Conservation (phyloP, 257 asterid genomes). For the Solanum chilense region DNA sequence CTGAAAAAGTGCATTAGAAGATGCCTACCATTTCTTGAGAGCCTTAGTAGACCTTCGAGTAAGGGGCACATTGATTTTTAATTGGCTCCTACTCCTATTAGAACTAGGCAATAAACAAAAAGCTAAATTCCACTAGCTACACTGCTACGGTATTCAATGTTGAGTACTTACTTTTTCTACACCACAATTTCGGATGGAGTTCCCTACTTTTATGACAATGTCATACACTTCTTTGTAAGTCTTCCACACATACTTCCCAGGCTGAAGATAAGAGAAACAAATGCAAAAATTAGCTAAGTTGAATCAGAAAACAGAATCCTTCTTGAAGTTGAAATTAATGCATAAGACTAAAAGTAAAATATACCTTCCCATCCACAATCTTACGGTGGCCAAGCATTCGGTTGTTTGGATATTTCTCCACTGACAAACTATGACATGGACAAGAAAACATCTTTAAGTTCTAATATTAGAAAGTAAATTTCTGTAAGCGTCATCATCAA, state of each 20-base stretch:
- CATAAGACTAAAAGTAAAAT: background rate
- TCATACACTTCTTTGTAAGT: conserved; percentile 80
- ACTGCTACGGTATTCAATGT: background rate
- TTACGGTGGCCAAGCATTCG: conserved; percentile 88
- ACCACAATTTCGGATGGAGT: conserved; percentile 71
- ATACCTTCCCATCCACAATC: conserved; percentile 75
- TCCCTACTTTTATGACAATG: conserved; percentile 64
- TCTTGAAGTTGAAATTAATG: background rate
- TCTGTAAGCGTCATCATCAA: background rate
- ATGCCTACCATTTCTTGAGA: background rate
- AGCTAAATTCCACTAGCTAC: background rate
- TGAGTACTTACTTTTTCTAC: conserved; percentile 53
- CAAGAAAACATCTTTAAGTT: background rate
- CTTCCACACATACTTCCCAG: conserved; percentile 74
- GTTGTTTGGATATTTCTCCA: conserved; percentile 72
- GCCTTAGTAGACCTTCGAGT: background rate
- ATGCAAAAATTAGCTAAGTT: background rate
- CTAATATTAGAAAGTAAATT: background rate
- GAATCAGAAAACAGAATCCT: background rate
- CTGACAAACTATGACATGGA: conserved; percentile 55
- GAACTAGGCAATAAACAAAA: background rate
- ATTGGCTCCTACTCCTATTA: background rate
- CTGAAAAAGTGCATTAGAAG: background rate
- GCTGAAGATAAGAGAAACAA: conserved; percentile 31
- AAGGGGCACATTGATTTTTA: background rate